Base-by-base conservation (phyloP, 2,329 filamentous ascomycete genomes). In the Eurotiales sp. region DNA sequence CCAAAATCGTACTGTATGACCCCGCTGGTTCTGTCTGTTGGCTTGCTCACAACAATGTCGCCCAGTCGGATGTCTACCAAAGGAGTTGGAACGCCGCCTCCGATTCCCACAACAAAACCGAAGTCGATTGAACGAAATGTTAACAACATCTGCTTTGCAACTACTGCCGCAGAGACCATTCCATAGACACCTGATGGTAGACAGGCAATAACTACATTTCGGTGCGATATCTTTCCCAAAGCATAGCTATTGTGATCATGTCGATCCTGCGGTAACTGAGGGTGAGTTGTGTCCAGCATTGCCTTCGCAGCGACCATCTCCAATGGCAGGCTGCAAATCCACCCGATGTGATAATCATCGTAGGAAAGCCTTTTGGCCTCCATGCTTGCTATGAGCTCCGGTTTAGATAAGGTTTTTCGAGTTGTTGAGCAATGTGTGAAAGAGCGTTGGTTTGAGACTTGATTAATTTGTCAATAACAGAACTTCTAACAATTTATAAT, bases 51-150 rank as follows among this genome's bases (percentile, higher is more conserved):
- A 15, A 60, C 58, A 46, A 50, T 27, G 21, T 50, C 46, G 8
- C 46, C 46, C 6, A 50, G 46, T 5, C 29, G 25, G 21, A 50
- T 52, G 42, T 56, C 54, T n/a, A n/a, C n/a, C n/a, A n/a, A n/a
- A n/a, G n/a, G n/a, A n/a, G 36, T n/a, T 17, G 60, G 60, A 15
- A 54, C 54, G 27, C 60, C 60, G 3, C 59, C 60, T 21, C 58
- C 59, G 45, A 62, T 59, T 11, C 60, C 59, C 11, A 62, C 59
- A 42, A 61, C 34, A 12, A 62, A 39, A 12, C 49, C 54, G 21
- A 58, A 51, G 17, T 52, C 34, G 22, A 61, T 50, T 27, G 50
- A 50, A 7, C 43, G 51, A 42, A 62, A 62, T 32, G 40, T 61
- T 14, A 14, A 25, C 15, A 53, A 17, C 53, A 61, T 46, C n/a